Percentiles rank a stretch among this genome's conserved stretches.
phyloP scores from a whole-genome alignment of 2,329 filamentous ascomycete species.

The Exophiala sp. region DNA sequence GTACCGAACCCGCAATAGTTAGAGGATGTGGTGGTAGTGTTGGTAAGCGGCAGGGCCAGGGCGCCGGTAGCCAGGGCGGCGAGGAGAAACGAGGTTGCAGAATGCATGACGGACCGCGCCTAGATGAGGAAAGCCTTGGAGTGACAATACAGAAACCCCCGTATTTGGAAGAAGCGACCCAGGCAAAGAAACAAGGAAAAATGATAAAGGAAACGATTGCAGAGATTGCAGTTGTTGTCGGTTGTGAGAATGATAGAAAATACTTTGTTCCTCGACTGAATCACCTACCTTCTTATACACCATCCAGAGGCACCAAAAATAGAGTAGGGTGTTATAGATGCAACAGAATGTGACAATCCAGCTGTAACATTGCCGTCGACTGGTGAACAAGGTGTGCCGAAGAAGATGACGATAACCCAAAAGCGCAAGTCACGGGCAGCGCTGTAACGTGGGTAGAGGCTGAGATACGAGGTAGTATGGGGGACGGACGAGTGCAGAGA shows the following conservation, averaged over 20 bases:
- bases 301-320: neutral
- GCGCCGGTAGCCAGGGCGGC: constrained; percentile 10
- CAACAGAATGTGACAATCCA: neutral
- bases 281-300: constrained; percentile 18
- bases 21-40: constrained; percentile 14
- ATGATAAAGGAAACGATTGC: constrained; percentile 2
- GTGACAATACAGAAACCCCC: neutral
- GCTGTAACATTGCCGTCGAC: neutral
- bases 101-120: constrained; percentile 7
- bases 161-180: constrained; percentile 3
- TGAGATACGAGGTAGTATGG: neutral
- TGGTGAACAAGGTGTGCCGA: neutral
- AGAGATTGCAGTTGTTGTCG: neutral
- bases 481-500: neutral
- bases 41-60: constrained; percentile 8
- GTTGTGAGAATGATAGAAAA: constrained; percentile 10
- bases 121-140: neutral
- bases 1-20: constrained; percentile 19
- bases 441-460: constrained; percentile 2
- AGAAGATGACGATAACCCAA: neutral
- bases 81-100: constrained; percentile 12
- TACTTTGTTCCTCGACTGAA: neutral
- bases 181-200: constrained; percentile 4
- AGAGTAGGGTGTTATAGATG: neutral
- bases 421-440: neutral